Percentiles rank a stretch among this genome's conserved stretches.
phyloP scores from a whole-genome alignment of 2,329 filamentous ascomycete genomes.

The Phaeosphaeriaceae sp. region DNA sequence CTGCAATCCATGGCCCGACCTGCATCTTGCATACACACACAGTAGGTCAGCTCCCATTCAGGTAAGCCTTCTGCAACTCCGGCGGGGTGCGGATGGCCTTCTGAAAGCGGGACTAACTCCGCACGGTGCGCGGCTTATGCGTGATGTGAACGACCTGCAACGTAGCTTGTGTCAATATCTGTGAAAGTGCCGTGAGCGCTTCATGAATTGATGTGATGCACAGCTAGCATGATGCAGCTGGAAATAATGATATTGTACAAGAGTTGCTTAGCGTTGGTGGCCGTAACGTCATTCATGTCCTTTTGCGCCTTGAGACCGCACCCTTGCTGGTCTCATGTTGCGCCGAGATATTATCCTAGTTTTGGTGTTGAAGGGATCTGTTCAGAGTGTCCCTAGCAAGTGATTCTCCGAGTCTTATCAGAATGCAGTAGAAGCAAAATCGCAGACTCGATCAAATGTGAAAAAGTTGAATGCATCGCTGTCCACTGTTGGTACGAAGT shows the following conservation, averaged over 20 bases:
- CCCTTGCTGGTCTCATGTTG: conserved; percentile 9
- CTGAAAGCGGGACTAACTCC: conserved; percentile 7
- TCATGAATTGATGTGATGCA: conserved; percentile 3
- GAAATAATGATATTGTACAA: conserved; percentile 26
- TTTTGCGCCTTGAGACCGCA: conserved; percentile 11
- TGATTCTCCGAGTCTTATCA: conserved; percentile 16
- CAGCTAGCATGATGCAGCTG: conserved; percentile 6
- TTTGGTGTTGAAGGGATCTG: not conserved
- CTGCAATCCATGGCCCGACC: conserved; percentile 6
- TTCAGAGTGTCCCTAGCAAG: conserved; percentile 9
- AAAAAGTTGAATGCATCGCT: not conserved
- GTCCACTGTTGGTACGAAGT: not conserved
- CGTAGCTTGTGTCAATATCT: conserved; percentile 10
- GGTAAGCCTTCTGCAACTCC: conserved; percentile 9
- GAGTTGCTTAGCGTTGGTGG: conserved; percentile 12
- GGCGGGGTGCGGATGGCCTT: conserved; percentile 13
- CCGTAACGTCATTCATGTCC: conserved; percentile 20
- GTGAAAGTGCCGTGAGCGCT: not conserved
- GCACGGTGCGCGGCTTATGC: conserved; percentile 1
- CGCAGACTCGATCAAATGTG: conserved; percentile 5
- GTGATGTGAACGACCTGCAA: conserved; percentile 5
- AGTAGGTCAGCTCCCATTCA: conserved; percentile 6
- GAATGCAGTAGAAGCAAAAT: conserved; percentile 19
- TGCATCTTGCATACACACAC: conserved; percentile 11
- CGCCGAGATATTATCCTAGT: conserved; percentile 15